Conservation (phyloP, 2,329 filamentous ascomycete species). For the Ophiostoma ulmi region DNA sequence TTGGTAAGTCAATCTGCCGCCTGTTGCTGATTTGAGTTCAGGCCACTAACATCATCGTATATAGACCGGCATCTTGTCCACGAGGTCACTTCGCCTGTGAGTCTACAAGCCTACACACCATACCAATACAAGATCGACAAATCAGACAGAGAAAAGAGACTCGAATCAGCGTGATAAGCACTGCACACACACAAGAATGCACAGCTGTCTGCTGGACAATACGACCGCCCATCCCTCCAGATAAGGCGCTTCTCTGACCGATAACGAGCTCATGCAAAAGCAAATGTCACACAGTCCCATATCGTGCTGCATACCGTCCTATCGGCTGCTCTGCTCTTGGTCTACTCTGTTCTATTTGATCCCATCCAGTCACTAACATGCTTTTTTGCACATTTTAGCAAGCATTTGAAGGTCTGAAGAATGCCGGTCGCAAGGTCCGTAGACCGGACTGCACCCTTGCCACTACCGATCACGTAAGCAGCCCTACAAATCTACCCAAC, state of each 20-base stretch:
- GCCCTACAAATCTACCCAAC: neutral
- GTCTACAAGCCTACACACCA: slow-evolving; percentile 31
- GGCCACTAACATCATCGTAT: slow-evolving; percentile 20
- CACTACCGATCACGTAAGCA: slow-evolving; percentile 87
- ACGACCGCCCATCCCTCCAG: neutral
- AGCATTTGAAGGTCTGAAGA: slow-evolving; percentile 93
- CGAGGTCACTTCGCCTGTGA: slow-evolving; percentile 92
- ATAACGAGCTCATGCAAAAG: neutral
- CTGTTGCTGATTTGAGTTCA: neutral
- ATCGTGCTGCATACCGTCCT: neutral
- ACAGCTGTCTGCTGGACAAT: neutral
- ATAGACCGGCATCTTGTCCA: slow-evolving; percentile 91
- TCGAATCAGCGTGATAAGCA: slow-evolving; percentile 1
- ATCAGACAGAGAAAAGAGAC: neutral
- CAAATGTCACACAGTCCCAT: neutral
- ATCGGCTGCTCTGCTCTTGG: neutral
- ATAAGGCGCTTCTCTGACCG: neutral
- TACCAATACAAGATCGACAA: neutral
- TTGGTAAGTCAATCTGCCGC: slow-evolving; percentile 55
- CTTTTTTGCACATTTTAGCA: slow-evolving; percentile 50
- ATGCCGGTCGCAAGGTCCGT: slow-evolving; percentile 80
- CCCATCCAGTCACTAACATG: slow-evolving; percentile 12
- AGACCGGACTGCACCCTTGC: slow-evolving; percentile 94
- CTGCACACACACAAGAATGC: neutral
- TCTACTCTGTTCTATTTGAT: no score